A percentile compares a stretch with the other conserved stretches of the same genome.
Evolutionary conservation across 2,329 filamentous ascomycete species (phyloP).

Genomic region (Fusarium sp.): DNA sequence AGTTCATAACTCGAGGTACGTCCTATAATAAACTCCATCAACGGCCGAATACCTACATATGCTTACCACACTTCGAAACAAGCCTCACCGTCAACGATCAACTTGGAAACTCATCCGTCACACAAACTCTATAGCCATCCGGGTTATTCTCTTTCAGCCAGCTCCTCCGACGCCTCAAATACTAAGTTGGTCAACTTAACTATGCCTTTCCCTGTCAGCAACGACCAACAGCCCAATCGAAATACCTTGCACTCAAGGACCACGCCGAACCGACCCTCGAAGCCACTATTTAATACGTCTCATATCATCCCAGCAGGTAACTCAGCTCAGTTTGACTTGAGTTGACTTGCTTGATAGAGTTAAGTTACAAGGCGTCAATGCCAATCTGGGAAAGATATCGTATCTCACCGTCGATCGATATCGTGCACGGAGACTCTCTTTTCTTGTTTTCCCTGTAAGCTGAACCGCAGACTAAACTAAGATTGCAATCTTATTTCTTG

Average conservation of each 20-base stretch:
- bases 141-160: conserved; percentile 35
- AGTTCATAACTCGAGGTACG: neutral
- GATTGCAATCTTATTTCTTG: conserved; percentile 12
- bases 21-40: neutral
- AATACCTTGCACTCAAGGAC: conserved; percentile 12
- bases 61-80: conserved; percentile 2
- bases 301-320: conserved; percentile 35
- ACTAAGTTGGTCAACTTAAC: neutral
- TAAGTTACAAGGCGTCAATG: neutral
- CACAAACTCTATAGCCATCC: conserved; percentile 11
- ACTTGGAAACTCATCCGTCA: neutral
- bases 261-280: conserved; percentile 15
- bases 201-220: conserved; percentile 16
- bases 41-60: neutral
- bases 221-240: conserved; percentile 17
- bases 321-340: neutral
- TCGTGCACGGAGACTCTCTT: conserved; percentile 18
- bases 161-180: conserved; percentile 35
- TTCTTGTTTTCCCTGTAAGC: conserved; percentile 10
- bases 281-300: conserved; percentile 40
- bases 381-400: conserved; percentile 13
- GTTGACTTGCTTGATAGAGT: neutral
- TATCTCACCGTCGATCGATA: conserved; percentile 24
- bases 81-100: conserved; percentile 27
- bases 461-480: conserved; percentile 6